Conservation (phyloP, 257 asterid species). For the Perilla frutescens region DNA sequence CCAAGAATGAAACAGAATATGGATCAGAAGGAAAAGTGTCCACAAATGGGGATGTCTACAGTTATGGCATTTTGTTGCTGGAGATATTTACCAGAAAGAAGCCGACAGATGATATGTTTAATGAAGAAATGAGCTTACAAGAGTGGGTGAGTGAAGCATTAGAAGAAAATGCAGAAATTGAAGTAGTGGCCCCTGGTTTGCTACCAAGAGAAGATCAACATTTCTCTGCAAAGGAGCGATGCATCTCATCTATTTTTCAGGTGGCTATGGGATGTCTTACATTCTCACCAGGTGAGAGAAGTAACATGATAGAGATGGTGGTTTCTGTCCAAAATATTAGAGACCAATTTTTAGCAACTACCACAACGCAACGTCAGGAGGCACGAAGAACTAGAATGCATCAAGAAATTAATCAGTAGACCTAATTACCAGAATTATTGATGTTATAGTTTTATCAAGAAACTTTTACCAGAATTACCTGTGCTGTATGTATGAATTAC, state of each 20-base stretch:
- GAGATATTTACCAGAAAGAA: slow-evolving; percentile 18
- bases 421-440: not conserved
- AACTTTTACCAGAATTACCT: too few relatives aligned
- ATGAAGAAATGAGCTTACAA: slow-evolving; percentile 8
- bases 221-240: not conserved
- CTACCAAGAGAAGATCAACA: not conserved
- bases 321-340: not conserved
- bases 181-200: slow-evolving; percentile 9
- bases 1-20: not conserved
- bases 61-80: not conserved
- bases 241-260: not conserved
- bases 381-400: too few relatives aligned
- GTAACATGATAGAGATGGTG: slow-evolving; percentile 2
- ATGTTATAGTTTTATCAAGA: too few relatives aligned
- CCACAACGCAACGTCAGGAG: not conserved
- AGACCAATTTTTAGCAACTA: not conserved
- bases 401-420: too few relatives aligned
- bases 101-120: slow-evolving; percentile 4
- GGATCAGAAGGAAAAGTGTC: slow-evolving; percentile 11
- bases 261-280: not conserved
- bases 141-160: not conserved
- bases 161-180: not conserved
- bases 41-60: slow-evolving; percentile 4
- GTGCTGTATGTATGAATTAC: too few relatives aligned
- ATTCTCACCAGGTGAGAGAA: not conserved